Conservation (phyloP, 352 stramenopile genomes). For the Ophiocytium majus region DNA sequence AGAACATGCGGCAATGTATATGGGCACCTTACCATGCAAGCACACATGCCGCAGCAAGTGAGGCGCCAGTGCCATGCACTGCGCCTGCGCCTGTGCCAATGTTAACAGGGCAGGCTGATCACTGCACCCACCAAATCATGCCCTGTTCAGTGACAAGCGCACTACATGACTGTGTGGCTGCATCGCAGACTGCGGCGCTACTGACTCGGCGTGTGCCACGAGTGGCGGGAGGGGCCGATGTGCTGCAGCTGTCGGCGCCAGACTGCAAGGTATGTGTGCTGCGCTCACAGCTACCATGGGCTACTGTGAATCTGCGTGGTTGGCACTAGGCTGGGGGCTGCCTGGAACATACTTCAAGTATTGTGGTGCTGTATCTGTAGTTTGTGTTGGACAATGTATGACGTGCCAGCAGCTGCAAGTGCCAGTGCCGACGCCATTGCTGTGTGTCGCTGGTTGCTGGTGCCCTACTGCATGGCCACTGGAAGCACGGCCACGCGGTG, state of each 20-base stretch:
- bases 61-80: not conserved
- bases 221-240: constrained; percentile 42
- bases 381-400: no score
- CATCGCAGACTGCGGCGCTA: constrained; percentile 39
- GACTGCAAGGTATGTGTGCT: constrained; percentile 28
- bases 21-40: not conserved
- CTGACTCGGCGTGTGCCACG: constrained; percentile 41
- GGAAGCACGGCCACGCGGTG: no score
- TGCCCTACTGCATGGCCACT: no score
- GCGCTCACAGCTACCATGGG: no score
- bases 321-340: no score
- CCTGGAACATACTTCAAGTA: no score
- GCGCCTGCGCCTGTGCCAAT: not conserved
- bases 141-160: not conserved
- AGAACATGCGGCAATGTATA: not conserved
- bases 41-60: not conserved
- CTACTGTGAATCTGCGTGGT: no score
- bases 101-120: not conserved
- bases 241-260: constrained; percentile 44
- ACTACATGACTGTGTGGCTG: not conserved
- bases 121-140: not conserved
- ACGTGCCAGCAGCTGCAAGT: no score
- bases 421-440: no score
- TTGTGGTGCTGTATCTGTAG: no score
- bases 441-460: no score